Base-by-base conservation (phyloP, 179 eudicot species). In the Amaranthus tricolor region DNA sequence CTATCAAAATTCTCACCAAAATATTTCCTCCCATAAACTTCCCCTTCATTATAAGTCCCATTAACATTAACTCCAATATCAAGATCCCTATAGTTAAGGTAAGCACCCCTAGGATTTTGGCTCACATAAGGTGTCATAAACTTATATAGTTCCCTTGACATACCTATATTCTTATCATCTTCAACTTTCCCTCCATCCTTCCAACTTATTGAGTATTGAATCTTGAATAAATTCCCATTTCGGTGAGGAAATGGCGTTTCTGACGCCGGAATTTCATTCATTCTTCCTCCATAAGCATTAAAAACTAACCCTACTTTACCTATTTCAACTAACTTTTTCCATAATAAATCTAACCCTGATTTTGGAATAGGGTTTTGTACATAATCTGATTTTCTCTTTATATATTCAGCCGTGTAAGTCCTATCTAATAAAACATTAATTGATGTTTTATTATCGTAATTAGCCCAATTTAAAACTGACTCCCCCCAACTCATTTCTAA, bases 231-330 rank as follows among this genome's bases (percentile, higher is more conserved):
- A 17, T 78, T 80, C 21, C 89, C 89, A 0, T 62, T 76, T 19
- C 89, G 53, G 8, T 85, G 89, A 9, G 91, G 87, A 20, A 80
- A 84, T 2, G 91, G 85, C 6, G 76, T 74, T 3, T 53, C 85
- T 0, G 73, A 6, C 4, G 59, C 78, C 1, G 85, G 53, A 62
- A 83, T 70, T 7, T 78, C 77, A 1, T 52, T 72, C 86, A 85
- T 81, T 17, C 55, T 68, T 0, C 88, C 87, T 2, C 90, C 88
- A 47, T 80, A 85, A 0, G 88, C 61, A 63, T 74, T 87, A 53
- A 86, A 84, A 0, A 79, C 80, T 21, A 84, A 15, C 9, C 74
- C 78, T 0, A 68, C 57, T 48, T 44, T 74, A 0, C 15, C 58
- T 31, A 76, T 10, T 9, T 59, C 49, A 5, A 62, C 65, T 70